phyloP scores from a whole-genome alignment of 805 yeast genomes.

The Cyberlindnera mississippiensis region DNA sequence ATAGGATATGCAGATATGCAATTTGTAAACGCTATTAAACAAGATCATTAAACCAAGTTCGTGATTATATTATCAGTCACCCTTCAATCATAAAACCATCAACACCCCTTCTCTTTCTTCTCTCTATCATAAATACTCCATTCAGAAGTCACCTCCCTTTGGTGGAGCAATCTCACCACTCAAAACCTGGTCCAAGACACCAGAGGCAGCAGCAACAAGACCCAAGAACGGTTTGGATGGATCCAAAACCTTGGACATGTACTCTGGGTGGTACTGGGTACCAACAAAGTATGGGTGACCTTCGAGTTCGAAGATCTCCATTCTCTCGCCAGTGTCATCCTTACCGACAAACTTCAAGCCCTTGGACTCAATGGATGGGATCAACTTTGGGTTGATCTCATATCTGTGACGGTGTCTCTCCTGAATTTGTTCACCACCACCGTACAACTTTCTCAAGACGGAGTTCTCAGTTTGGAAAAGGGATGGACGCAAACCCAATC shows the following conservation, averaged over 20 bases:
- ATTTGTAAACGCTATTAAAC: no score
- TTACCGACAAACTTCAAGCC: conserved; percentile 91
- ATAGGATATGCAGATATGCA: no score
- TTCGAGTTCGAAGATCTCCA: conserved; percentile 87
- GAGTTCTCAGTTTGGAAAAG: conserved; percentile 69
- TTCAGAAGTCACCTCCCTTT: conserved; percentile 14
- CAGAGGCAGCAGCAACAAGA: conserved; percentile 89
- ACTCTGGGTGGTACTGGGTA: conserved; percentile 98
- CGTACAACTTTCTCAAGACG: conserved; percentile 73
- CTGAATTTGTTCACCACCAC: conserved; percentile 58
- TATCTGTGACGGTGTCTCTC: conserved; percentile 99
- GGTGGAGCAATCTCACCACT: conserved; percentile 26
- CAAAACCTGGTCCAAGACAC: conserved; percentile 67
- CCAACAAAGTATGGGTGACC: conserved; percentile 91
- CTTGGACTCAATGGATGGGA: conserved; percentile 61
- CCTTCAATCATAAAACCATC: no score
- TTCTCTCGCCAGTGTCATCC: conserved; percentile 85
- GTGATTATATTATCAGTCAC: no score
- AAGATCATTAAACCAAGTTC: no score
- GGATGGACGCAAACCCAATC: conserved; percentile 92
- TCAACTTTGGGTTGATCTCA: conserved; percentile 87
- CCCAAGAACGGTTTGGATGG: conserved; percentile 98
- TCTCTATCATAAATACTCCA: not conserved
- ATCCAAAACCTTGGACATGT: conserved; percentile 90
- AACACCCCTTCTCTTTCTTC: no score